Percentiles rank a stretch among this genome's conserved stretches.
phyloP scores from a whole-genome alignment of 257 asterid genomes.

The Solanum neorickii region DNA sequence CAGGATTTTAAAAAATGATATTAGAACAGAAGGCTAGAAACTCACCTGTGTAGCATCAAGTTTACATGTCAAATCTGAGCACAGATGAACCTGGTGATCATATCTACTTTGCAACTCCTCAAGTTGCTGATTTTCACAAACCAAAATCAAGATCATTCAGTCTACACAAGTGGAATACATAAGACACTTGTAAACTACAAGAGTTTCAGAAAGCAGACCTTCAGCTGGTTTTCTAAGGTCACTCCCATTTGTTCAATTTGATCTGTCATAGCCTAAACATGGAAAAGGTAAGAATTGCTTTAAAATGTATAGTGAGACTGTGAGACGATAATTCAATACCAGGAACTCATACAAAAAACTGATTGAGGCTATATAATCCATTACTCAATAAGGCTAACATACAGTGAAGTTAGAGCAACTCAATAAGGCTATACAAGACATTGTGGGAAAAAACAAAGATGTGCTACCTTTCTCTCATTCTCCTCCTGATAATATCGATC shows the following conservation, averaged over 20 bases:
- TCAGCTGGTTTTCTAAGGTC: constrained; percentile 53
- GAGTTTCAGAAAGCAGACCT: constrained; percentile 23
- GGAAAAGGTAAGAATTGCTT: not conserved
- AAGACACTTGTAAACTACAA: not conserved
- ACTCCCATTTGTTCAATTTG: constrained; percentile 75
- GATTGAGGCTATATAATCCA: not conserved
- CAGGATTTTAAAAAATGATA: not conserved
- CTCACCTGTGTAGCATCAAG: constrained; percentile 55
- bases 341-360: not conserved
- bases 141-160: not conserved
- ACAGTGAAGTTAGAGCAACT: not conserved
- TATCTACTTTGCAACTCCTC: constrained; percentile 53
- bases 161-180: not conserved
- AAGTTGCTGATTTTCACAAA: constrained; percentile 28
- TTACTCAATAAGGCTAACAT: not conserved
- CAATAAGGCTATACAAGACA: not conserved
- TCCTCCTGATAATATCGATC: constrained; percentile 79
- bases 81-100: constrained; percentile 42
- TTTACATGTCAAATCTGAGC: constrained; percentile 45
- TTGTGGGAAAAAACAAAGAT: not conserved
- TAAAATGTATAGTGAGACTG: not conserved
- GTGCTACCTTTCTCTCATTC: constrained; percentile 27
- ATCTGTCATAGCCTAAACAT: constrained; percentile 68
- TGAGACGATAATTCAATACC: not conserved
- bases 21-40: not conserved